Evolutionary conservation across 805 yeast genomes (phyloP), one percentile per base, ranked within the genome.

Genomic region (Myxozyma udenii): DNA sequence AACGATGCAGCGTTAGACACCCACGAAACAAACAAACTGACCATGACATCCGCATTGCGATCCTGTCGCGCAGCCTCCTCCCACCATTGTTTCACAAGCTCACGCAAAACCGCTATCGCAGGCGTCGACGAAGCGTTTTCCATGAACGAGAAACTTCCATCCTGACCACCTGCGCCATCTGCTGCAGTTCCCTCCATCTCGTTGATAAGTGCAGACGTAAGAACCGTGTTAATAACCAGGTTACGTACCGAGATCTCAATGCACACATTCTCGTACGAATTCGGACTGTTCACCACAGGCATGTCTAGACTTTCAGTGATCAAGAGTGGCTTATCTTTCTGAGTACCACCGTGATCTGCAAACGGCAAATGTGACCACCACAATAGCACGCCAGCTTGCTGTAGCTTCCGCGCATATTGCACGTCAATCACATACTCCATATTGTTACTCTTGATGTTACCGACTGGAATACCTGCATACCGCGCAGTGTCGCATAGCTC

Each of bases 281-380:
- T 95, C 0, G 96, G 85, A 48, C 77, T 76, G 66, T 85, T 87
- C 53, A 87, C 78, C 1, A 76, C 74, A 12, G 95, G 90, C 58
- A 87, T 83, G 14, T 79, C 81, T 40, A 83, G 70, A 32, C 81
- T 84, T 52, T 80, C 85, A 57, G 74, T 68, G 12, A 68, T 61
- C 21, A 71, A 65, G 9, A 71, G 56, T 51, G 80, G 81, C 21
- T 71, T 72, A 62, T 85, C 93, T 61, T 76, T 78, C 65, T 88
- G 90, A 39, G 71, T 64, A 0, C 95, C 96, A 26, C 96, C 97
- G 62, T 79, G 83, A 63, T 88, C 96, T 0, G 96, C 91, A 41
- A 77, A 68, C 0, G 91, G 85, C 16, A 75, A 74, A 2, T 83
- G 79, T 0, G 95, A 86, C 98, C 98, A 93, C 98, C 98, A 93